Base-by-base conservation (phyloP, 345 rosid genomes). In the Citropsis articulata region DNA sequence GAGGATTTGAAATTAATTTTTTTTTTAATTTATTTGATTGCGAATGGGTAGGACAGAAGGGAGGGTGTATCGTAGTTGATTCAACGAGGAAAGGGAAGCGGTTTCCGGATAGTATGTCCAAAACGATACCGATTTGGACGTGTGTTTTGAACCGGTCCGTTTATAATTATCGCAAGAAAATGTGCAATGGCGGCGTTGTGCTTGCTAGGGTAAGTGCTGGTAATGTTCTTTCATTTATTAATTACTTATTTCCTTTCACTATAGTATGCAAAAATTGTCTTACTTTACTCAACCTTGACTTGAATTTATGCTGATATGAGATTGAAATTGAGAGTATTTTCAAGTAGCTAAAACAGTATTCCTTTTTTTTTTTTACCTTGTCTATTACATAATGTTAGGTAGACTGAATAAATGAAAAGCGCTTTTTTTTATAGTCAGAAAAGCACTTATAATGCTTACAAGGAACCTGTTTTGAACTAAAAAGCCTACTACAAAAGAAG, bases 101-200 rank as follows among this genome's bases (percentile, higher is more conserved):
- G 25, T 95, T 95, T 87, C 98, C 98, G 0, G 99, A 95, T 82
- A 92, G 99, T 77, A 93, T 95, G 96, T 95, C 99, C 2, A 95
- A 93, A 83, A 95, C 99, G 0, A 92, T 95, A 78, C 99, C 98
- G 9, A 93, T 95, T 67, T 95, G 98, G 97, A 81, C 94, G 1
- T 95, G 98, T 59, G 90, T 95, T 48, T 74, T 93, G 88, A 95
- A 95, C 75, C 88, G 95, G 13, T 85, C 93, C 7, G 78, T 95
- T 75, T 77, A 24, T 72, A 85, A 87, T 59, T 77, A 84, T 66
- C 38, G 83, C 73, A 84, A 83, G 60, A 85, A 67, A 60, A 66
- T 82, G 80, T 74, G 80, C 79, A 77, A 73, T 59, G 10, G 28
- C 77, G 10, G 33, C 79, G 83, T n/a, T 60, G 30, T 75, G 42